Evolutionary conservation across 139 green algal genomes (phyloP).

Genomic region (Tetraselmis striata): DNA sequence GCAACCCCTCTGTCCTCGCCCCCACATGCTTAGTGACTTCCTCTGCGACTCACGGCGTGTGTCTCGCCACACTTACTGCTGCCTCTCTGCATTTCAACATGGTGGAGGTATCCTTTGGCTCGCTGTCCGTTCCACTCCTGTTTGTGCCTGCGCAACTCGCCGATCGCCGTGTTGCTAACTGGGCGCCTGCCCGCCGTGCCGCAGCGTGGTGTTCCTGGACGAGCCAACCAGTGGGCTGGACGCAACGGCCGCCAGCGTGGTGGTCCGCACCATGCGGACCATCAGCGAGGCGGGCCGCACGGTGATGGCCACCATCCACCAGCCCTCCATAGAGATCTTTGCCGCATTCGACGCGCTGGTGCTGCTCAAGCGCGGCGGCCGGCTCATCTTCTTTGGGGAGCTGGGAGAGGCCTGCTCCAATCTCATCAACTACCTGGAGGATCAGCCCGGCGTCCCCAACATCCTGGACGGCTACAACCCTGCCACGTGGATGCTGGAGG

Average conservation of each 20-base stretch:
- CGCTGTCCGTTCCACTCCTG: no score
- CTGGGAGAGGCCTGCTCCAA: constrained; percentile 49
- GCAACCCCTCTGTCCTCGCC: no score
- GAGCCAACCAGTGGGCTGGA: constrained; percentile 71
- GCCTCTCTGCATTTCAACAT: no score
- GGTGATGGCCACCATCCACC: constrained; percentile 90
- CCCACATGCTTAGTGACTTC: no score
- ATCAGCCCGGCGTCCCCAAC: constrained; percentile 9
- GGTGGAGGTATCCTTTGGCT: no score
- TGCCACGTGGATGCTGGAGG: constrained; percentile 76
- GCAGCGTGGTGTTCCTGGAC: constrained; percentile 28
- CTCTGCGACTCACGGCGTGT: no score
- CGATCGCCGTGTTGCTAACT: no score
- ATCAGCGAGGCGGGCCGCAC: constrained; percentile 69
- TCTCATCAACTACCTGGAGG: constrained; percentile 60
- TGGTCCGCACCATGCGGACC: constrained; percentile 78
- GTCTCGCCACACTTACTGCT: background rate
- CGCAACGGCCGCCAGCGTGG: constrained; percentile 72
- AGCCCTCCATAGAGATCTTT: constrained; percentile 76
- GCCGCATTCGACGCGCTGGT: constrained; percentile 70
- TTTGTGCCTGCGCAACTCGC: no score
- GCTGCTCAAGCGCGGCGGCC: constrained; percentile 63
- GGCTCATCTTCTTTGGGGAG: constrained; percentile 74
- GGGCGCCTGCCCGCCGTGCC: no score
- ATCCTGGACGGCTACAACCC: constrained; percentile 55